Evolutionary conservation across 1,284 basidiomycete species (phyloP).

Genomic region (Sporisorium reilianum): DNA sequence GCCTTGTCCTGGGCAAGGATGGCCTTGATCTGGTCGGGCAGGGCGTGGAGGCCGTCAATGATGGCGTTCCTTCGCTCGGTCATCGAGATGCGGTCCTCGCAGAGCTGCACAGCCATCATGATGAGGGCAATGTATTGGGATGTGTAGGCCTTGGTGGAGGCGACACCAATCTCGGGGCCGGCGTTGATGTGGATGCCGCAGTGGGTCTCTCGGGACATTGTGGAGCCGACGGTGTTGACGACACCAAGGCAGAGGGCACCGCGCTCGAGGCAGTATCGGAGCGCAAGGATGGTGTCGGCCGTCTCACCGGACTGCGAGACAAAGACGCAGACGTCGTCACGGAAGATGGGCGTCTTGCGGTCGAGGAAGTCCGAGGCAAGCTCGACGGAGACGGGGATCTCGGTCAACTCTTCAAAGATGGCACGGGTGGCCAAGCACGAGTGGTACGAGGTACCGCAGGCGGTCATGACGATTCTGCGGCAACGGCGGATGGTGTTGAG

Average conservation of each 20-base stretch:
- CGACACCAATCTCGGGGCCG: slow-evolving; percentile 98
- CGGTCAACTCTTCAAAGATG: slow-evolving; percentile 98
- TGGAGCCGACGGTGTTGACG: slow-evolving; percentile 98
- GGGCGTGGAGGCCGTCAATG: slow-evolving; percentile 90
- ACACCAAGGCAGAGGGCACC: slow-evolving; percentile 94
- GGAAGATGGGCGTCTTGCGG: slow-evolving; percentile 98
- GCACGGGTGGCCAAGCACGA: slow-evolving; percentile 96
- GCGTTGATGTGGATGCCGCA: slow-evolving; percentile 99
- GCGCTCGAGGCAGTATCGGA: slow-evolving; percentile 95
- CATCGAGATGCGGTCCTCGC: slow-evolving; percentile 95
- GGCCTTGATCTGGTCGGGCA: slow-evolving; percentile 89
- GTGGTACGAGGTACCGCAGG: slow-evolving; percentile 98
- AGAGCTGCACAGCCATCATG: slow-evolving; percentile 98
- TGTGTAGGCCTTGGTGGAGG: slow-evolving; percentile 99
- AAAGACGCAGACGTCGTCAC: slow-evolving; percentile 97
- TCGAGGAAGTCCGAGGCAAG: slow-evolving; percentile 98
- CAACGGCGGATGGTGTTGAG: slow-evolving; percentile 95
- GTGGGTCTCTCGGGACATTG: slow-evolving; percentile 97
- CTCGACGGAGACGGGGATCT: slow-evolving; percentile 97
- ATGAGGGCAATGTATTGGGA: slow-evolving; percentile 98
- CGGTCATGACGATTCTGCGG: slow-evolving; percentile 93
- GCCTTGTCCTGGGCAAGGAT: slow-evolving; percentile 85
- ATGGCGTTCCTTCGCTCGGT: slow-evolving; percentile 90
- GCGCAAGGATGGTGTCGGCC: slow-evolving; percentile 94
- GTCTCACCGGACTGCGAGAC: slow-evolving; percentile 98